These are phyloP conservation scores for Eutrema japonicum DNA, from an alignment of 345 rosid species.

Conservation along the genomic window DNA sequence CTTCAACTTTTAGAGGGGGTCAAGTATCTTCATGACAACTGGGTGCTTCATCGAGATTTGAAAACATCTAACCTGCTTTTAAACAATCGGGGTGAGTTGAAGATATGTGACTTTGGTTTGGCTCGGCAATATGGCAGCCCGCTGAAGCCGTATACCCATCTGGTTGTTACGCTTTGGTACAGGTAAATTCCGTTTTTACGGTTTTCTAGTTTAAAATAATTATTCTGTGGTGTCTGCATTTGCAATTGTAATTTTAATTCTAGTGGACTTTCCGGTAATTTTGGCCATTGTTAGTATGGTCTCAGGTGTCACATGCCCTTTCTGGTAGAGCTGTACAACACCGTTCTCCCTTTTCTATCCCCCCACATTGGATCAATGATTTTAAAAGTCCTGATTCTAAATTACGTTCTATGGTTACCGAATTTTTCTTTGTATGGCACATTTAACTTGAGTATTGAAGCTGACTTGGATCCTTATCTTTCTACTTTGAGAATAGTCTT, in stretches of 20 bases:
- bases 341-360: slow-evolving; percentile 3
- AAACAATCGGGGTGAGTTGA: slow-evolving; percentile 94
- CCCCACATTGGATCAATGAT: slow-evolving; percentile 15
- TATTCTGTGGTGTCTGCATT: slow-evolving; percentile 3
- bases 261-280: not conserved
- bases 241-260: slow-evolving; percentile 7
- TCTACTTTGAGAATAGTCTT: slow-evolving; percentile 11
- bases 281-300: slow-evolving; percentile 26
- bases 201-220: slow-evolving; percentile 1
- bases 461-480: slow-evolving; percentile 7
- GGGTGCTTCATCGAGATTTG: slow-evolving; percentile 99
- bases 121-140: slow-evolving; percentile 99
- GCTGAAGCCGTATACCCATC: slow-evolving; percentile 92
- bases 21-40: slow-evolving; percentile 97
- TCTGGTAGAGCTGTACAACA: slow-evolving; percentile 23
- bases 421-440: not conserved
- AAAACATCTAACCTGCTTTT: slow-evolving; percentile 95
- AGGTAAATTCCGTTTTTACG: slow-evolving; percentile 58
- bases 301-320: not conserved
- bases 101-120: slow-evolving; percentile 98
- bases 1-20: slow-evolving; percentile 91
- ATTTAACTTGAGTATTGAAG: slow-evolving; percentile 13
- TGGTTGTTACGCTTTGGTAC: slow-evolving; percentile 99
- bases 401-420: not conserved
- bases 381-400: slow-evolving; percentile 5